These are phyloP conservation scores for Solanum lycopersicoides DNA, from an alignment of 257 asterid species.

Conservation along the genomic window DNA sequence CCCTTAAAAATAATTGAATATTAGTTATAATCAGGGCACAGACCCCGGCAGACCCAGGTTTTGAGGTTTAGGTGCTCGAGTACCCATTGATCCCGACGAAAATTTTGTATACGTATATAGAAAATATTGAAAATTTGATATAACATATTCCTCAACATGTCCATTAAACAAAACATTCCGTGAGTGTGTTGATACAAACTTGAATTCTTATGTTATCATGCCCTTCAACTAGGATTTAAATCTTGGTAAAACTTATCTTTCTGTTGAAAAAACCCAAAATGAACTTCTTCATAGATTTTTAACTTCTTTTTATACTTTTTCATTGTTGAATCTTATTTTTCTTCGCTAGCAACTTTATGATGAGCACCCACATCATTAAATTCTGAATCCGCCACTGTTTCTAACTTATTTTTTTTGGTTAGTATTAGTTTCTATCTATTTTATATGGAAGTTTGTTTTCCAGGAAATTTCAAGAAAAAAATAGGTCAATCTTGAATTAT, in stretches of 20 bases:
- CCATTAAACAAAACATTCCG: neutral
- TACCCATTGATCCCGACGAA: neutral
- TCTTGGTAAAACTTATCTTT: neutral
- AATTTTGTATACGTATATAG: no score
- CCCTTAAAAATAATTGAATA: neutral
- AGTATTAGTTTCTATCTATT: no score
- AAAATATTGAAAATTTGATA: no score
- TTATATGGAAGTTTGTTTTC: neutral
- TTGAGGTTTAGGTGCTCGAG: neutral
- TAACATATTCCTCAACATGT: neutral
- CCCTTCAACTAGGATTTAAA: neutral
- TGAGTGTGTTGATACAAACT: neutral
- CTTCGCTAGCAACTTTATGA: neutral
- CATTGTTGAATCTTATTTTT: neutral
- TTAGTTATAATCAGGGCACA: no score
- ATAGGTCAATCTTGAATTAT: neutral
- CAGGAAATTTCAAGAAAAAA: neutral
- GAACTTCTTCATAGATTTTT: neutral
- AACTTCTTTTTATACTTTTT: no score
- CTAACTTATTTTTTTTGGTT: no score
- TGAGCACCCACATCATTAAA: neutral
- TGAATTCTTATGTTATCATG: neutral
- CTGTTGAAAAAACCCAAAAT: neutral
- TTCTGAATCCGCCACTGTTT: neutral
- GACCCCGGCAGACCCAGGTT: neutral